These are phyloP conservation scores for Pichia sp. DNA, from an alignment of 1,139 yeast genomes.

Conservation along the genomic window DNA sequence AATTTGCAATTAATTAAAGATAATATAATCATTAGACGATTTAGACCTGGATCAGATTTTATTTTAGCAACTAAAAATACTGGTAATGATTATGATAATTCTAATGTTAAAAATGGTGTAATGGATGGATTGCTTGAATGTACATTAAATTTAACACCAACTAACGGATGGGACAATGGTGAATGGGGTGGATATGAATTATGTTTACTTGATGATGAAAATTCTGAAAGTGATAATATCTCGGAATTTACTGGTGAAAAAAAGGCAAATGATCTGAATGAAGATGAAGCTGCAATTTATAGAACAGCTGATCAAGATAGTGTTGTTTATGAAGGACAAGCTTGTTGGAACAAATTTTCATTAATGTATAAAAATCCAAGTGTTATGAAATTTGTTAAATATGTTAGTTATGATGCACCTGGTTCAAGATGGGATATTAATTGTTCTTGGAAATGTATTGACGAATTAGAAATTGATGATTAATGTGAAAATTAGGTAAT, in stretches of 20 bases:
- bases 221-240: constrained; percentile 30
- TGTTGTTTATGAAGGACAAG: constrained; percentile 73
- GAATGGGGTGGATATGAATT: constrained; percentile 93
- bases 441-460: constrained; percentile 71
- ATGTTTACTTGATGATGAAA: constrained; percentile 61
- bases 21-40: constrained; percentile 70
- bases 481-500: too few relatives aligned
- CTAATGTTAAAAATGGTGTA: constrained; percentile 16
- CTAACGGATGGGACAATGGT: constrained; percentile 78
- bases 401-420: constrained; percentile 80
- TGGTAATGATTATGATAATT: constrained; percentile 40
- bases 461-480: constrained; percentile 24
- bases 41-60: constrained; percentile 93
- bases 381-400: constrained; percentile 85
- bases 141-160: constrained; percentile 72
- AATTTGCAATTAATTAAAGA: constrained; percentile 60
- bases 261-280: constrained; percentile 44
- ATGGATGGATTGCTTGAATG: constrained; percentile 59
- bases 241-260: constrained; percentile 18
- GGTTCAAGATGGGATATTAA: constrained; percentile 92
- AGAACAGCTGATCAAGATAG: constrained; percentile 60
- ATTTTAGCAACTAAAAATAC: constrained; percentile 70
- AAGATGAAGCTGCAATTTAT: constrained; percentile 53
- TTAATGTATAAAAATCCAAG: constrained; percentile 78
- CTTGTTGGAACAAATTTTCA: constrained; percentile 75